These are phyloP conservation scores for Termitomyces sp. DNA, from an alignment of 768 basidiomycete species.

Conservation along the genomic window DNA sequence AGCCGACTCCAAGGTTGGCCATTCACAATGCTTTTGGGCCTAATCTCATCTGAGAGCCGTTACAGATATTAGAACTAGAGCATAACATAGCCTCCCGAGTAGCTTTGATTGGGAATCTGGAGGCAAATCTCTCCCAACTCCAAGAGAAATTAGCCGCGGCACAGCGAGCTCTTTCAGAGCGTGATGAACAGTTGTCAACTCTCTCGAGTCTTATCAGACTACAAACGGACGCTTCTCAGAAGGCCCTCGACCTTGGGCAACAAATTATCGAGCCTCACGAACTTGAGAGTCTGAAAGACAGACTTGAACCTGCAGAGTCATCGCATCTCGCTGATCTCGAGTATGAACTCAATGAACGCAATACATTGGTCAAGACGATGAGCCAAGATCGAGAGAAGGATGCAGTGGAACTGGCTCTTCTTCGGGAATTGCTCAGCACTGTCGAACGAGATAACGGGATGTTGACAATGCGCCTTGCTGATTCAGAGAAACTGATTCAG, in stretches of 20 bases:
- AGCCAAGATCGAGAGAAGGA: conserved; percentile 11
- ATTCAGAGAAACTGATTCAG: conserved; percentile 2
- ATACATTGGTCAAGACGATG: conserved; percentile 6
- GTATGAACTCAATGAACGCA: conserved; percentile 14
- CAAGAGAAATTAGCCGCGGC: conserved; percentile 13
- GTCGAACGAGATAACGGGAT: conserved; percentile 5
- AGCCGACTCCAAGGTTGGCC: conserved; percentile 4
- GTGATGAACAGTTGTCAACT: conserved; percentile 19
- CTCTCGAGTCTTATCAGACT: conserved; percentile 18
- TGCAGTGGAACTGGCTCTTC: conserved; percentile 8
- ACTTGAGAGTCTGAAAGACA: conserved; percentile 13
- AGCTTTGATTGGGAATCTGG: conserved; percentile 13
- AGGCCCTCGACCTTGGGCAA: conserved; percentile 7
- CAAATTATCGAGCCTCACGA: neutral
- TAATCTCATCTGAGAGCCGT: neutral
- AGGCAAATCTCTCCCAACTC: conserved; percentile 16
- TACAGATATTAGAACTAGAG: conserved; percentile 16
- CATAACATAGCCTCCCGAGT: conserved; percentile 11
- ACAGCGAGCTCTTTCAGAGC: conserved; percentile 18
- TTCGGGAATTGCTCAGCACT: conserved; percentile 9
- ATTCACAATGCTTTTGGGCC: neutral
- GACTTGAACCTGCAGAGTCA: conserved; percentile 11
- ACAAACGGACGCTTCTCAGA: conserved; percentile 13
- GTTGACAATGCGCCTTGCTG: conserved; percentile 9
- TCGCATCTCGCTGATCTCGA: conserved; percentile 10